Percentiles rank a stretch among this genome's conserved stretches.
Evolutionary conservation across 2,329 filamentous ascomycete species (phyloP).

Genomic region (Aspergillus novofumigatus): DNA sequence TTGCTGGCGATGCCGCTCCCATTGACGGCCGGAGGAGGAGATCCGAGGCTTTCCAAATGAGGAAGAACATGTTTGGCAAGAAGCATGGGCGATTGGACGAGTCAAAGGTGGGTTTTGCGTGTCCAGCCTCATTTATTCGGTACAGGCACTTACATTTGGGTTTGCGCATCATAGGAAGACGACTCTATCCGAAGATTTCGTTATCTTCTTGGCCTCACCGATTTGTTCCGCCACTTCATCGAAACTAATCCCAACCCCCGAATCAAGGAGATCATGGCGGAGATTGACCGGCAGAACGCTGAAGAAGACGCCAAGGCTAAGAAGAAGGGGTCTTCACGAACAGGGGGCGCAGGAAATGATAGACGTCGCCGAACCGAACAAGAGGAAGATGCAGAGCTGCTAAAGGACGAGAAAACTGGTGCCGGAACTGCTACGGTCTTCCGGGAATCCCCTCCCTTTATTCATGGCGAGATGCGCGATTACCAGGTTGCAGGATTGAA

Average conservation of each 20-base stretch:
- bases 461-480: constrained; percentile 86
- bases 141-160: constrained; percentile 11
- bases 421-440: constrained; percentile 85
- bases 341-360: constrained; percentile 77
- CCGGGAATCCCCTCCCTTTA: constrained; percentile 85
- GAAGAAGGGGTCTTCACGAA: constrained; percentile 71
- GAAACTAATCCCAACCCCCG: constrained; percentile 94
- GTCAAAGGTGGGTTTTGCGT: constrained; percentile 65
- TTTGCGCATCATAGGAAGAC: constrained; percentile 62
- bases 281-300: constrained; percentile 90
- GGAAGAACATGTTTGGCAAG: constrained; percentile 88
- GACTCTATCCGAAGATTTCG: constrained; percentile 91
- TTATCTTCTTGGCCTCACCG: constrained; percentile 90
- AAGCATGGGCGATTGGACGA: constrained; percentile 90
- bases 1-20: constrained; percentile 66
- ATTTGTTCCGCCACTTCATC: constrained; percentile 98
- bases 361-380: constrained; percentile 87
- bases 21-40: constrained; percentile 78
- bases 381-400: constrained; percentile 88
- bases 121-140: background rate
- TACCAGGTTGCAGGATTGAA: constrained; percentile 95
- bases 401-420: constrained; percentile 82
- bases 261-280: constrained; percentile 86
- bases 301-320: constrained; percentile 65
- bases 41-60: constrained; percentile 81